Base-by-base conservation (phyloP, 176 grass and related monocot species). In the Tillandsia fasciculata region DNA sequence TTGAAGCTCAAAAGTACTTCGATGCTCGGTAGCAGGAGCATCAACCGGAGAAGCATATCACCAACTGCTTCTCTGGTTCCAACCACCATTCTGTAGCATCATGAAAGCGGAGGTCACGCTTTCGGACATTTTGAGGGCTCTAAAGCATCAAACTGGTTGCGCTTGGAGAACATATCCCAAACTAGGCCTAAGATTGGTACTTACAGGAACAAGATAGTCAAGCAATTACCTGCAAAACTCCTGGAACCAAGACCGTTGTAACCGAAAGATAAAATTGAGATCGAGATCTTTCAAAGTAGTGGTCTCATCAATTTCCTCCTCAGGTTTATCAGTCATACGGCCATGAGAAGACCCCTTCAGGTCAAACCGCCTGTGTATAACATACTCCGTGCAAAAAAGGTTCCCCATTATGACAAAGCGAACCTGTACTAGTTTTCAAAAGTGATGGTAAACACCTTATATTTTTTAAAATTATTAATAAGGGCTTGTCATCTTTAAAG, bases 371-470 rank as follows among this genome's bases (percentile, higher is more conserved):
- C 89, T 83, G 85, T 97, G 94, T 56, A 97, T 97, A n/a, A 10
- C 79, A 63, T 87, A 92, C 10, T 93, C 94, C 2, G 94, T 92
- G 67, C 94, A 97, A 71, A 97, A 97, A 49, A 97, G 74, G 80
- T 97, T 97, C 42, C 94, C 94, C 89, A 97, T 97, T 53, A 97
- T 85, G 59, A 97, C 84, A 54, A 97, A 97, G 10, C 94, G 89
- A 15, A 97, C 84, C 94, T 97, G 78, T n/a, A 71, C n/a, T 23
- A 24, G 52, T 13, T 26, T 50, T 65, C 50, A 22, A 77, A 53
- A 42, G 28, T 65, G 8, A 53, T 69, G 33, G 9, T 72, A 49
- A 76, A 68, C 2, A 78, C 0, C 26, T 51, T 50, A 26, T 53
- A 68, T 29, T 49, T 49, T n/a, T 49, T 4, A 79, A 11, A 20